Conservation (phyloP, 179 eudicot genomes). For the Spinacia oleracea region DNA sequence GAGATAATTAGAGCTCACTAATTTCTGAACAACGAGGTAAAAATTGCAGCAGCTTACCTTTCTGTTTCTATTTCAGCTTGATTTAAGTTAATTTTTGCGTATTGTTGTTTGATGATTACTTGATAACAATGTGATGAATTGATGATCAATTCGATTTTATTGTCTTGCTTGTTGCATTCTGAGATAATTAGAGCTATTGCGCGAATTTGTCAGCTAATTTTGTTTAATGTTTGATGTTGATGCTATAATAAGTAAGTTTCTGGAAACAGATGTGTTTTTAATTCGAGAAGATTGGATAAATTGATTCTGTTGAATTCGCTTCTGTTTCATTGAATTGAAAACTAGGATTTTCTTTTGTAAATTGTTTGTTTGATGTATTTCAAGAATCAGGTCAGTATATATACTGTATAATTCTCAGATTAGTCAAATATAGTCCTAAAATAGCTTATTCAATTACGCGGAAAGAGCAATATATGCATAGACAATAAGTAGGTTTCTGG, state of each 20-base stretch:
- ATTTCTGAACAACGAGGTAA: conserved; percentile 10
- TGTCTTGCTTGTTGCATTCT: neutral
- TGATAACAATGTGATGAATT: neutral
- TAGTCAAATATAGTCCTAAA: neutral
- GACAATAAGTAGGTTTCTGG: neutral
- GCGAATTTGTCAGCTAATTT: neutral
- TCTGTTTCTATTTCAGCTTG: neutral
- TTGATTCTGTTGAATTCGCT: neutral
- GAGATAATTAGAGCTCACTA: neutral
- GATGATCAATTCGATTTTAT: neutral
- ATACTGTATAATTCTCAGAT: neutral
- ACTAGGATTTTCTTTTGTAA: too few species aligned
- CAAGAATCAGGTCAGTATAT: too few species aligned
- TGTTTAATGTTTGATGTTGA: neutral
- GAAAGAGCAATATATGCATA: neutral
- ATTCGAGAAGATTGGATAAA: neutral
- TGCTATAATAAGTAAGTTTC: neutral
- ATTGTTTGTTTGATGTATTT: too few species aligned
- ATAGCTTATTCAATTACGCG: neutral
- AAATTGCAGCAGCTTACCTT: neutral
- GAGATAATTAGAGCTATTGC: neutral
- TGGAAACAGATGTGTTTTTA: neutral
- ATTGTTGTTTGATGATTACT: neutral
- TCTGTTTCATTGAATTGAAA: neutral
- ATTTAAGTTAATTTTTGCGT: too few species aligned